phyloP scores from a whole-genome alignment of 768 basidiomycete genomes.

The Inosperma sp. region DNA sequence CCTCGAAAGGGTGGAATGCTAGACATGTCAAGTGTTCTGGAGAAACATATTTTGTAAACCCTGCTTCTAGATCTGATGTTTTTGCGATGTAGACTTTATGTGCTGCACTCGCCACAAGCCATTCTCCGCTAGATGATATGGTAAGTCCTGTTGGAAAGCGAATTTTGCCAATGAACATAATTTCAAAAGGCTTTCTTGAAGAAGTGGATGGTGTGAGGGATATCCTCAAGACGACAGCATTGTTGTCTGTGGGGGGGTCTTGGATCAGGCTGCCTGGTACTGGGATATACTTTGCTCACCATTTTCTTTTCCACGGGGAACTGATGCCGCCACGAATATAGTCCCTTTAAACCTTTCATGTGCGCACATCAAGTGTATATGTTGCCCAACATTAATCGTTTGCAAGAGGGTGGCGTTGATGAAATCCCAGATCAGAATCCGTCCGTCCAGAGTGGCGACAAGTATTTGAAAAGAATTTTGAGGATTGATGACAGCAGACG shows the following conservation, averaged over 20 bases:
- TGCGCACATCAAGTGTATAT: constrained; percentile 66
- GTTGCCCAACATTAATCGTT: constrained; percentile 64
- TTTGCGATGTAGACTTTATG: constrained; percentile 74
- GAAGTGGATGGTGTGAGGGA: constrained; percentile 50
- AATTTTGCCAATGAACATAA: constrained; percentile 62
- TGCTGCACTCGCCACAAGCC: constrained; percentile 71
- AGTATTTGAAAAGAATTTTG: constrained; percentile 87
- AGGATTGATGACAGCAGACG: constrained; percentile 73
- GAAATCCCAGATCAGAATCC: constrained; percentile 89
- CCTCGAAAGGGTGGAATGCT: constrained; percentile 82
- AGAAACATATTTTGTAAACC: constrained; percentile 80
- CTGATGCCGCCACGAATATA: constrained; percentile 66
- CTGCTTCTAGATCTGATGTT: constrained; percentile 50
- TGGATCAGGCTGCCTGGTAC: constrained; percentile 2
- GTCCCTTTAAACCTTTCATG: constrained; percentile 65
- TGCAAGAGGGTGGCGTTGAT: constrained; percentile 76
- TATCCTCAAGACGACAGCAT: constrained; percentile 57
- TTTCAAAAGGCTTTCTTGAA: constrained; percentile 45
- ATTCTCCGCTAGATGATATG: constrained; percentile 71
- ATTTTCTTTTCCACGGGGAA: constrained; percentile 42
- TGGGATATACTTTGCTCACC: constrained; percentile 22
- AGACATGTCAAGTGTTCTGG: constrained; percentile 78
- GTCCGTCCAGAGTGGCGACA: constrained; percentile 80
- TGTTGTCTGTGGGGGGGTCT: constrained; percentile 39
- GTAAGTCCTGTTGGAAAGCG: constrained; percentile 58